These are phyloP conservation scores for Fusarium humuli DNA, from an alignment of 2,329 filamentous ascomycete genomes.

Conservation along the genomic window DNA sequence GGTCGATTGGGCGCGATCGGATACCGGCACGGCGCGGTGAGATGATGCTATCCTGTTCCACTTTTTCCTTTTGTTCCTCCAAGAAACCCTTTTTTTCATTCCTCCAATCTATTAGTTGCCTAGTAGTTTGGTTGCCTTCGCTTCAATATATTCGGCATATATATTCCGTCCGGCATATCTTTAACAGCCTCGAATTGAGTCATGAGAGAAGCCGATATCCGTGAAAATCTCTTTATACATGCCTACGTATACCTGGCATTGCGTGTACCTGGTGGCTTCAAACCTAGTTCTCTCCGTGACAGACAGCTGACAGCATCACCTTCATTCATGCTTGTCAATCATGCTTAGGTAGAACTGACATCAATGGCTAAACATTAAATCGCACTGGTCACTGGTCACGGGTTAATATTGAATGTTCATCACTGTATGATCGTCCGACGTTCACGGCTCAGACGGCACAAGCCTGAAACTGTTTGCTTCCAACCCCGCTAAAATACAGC, in stretches of 20 bases:
- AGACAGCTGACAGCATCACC: not conserved
- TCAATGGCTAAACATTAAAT: not conserved
- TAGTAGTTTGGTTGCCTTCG: not conserved
- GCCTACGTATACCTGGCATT: too few species aligned
- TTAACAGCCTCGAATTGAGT: not conserved
- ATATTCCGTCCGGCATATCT: constrained; percentile 12
- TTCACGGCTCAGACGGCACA: constrained; percentile 38
- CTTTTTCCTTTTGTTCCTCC: constrained; percentile 10
- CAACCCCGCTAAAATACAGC: not conserved
- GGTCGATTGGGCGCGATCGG: constrained; percentile 48
- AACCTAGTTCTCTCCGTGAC: not conserved
- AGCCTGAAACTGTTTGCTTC: constrained; percentile 14
- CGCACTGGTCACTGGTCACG: not conserved
- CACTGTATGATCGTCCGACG: constrained; percentile 12
- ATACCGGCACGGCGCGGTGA: constrained; percentile 49
- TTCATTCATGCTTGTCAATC: not conserved
- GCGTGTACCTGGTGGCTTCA: not conserved
- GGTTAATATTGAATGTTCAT: not conserved
- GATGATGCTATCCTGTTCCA: constrained; percentile 45
- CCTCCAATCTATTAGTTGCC: not conserved
- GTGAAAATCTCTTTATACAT: not conserved
- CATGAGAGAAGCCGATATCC: constrained; percentile 31
- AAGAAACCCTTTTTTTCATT: not conserved
- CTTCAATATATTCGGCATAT: constrained; percentile 20
- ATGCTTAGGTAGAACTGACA: constrained; percentile 16